Base-by-base conservation (phyloP, 352 stramenopile genomes). In the Phytophthora idaei region DNA sequence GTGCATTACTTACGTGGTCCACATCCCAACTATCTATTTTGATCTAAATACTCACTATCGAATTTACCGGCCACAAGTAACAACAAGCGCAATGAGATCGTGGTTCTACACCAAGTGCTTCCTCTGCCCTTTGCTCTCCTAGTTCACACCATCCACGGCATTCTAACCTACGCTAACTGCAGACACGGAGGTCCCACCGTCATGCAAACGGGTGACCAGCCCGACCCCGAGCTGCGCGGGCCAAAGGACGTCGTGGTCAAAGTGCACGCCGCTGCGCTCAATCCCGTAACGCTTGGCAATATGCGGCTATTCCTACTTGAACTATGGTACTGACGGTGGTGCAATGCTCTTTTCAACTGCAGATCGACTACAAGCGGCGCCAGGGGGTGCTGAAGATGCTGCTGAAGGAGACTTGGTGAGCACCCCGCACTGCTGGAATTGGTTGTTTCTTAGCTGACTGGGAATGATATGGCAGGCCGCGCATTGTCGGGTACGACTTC, bases 291-390 rank as follows among this genome's bases (percentile, higher is more conserved):
- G 49, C 5, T 55, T 14, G 17, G 17, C 17, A 31, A 1, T 51
- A 46, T 14, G 17, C 0, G 32, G 6, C 17, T 50, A 14, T 5
- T 44, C 21, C 41, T 10, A 14, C n/a, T 8, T 48, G 10, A 10
- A 32, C 3, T 15, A 2, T 14, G 4, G 15, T 36, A 15, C 14
- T 69, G 37, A 61, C 4, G 57, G 4, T 52, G 10, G n/a, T 36
- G 10, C 44, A 61, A 53, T 61, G 29, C 10, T 57, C 7, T 36
- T 56, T 2, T 2, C 49, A 42, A 5, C 4, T 60, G n/a, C 59
- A 93, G 85, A 74, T 94, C 36, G 86, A 94, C 71, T 94, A 90
- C 73, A 94, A 94, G 70, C 75, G 83, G 21, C 83, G 86, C 5
- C 77, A 94, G 57, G 86, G 86, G 7, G 79, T 79, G 36, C 58